These are phyloP conservation scores for Xylaria hypoxylon DNA, from an alignment of 2,329 filamentous ascomycete genomes.

Conservation along the genomic window DNA sequence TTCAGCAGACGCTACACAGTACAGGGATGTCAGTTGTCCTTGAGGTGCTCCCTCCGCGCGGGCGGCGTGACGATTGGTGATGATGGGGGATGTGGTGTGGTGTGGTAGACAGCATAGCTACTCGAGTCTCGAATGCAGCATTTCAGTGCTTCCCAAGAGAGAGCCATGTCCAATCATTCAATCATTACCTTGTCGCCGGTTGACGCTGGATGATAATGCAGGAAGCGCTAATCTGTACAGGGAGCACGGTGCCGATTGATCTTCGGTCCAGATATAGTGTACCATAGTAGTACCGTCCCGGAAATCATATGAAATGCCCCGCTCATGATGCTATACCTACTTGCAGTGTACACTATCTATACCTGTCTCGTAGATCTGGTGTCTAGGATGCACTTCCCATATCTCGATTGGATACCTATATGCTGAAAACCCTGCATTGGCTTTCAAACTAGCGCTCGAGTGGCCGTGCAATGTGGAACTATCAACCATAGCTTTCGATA, in stretches of 20 bases:
- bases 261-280: constrained; percentile 7
- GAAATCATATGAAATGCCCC: constrained; percentile 23
- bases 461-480: constrained; percentile 14
- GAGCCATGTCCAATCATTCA: not conserved
- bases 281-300: not conserved
- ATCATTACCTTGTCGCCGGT: constrained; percentile 3
- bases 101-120: not conserved
- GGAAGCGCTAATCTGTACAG: constrained; percentile 3
- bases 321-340: constrained; percentile 29
- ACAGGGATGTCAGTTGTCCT: not conserved
- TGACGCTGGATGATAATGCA: not conserved
- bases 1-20: not conserved
- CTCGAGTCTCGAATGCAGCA: not conserved
- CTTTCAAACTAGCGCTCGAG: constrained; percentile 33
- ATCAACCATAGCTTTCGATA: constrained; percentile 22
- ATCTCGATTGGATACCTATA: constrained; percentile 28
- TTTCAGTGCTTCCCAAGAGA: not conserved
- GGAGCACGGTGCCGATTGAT: constrained; percentile 12
- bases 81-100: not conserved
- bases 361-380: constrained; percentile 22
- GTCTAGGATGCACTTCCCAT: constrained; percentile 14
- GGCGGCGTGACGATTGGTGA: not conserved
- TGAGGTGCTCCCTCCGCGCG: not conserved
- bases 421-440: constrained; percentile 38
- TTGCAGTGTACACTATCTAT: no score